Conservation (phyloP, 441 rosid genomes). For the Pelargonium myrrhifolium region DNA sequence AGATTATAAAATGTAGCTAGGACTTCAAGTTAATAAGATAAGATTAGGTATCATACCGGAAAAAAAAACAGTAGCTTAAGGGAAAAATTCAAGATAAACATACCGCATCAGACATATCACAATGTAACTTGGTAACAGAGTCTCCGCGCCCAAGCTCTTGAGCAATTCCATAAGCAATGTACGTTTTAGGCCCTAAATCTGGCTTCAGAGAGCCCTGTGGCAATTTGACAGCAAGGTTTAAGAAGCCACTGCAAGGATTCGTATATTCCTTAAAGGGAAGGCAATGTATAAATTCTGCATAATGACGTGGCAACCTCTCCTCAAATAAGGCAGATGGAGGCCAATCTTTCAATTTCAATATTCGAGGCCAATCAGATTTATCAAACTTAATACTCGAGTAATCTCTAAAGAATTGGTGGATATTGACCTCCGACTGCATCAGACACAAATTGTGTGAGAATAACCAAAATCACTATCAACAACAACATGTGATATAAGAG, state of each 20-base stretch:
- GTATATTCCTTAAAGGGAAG: slow-evolving; percentile 84
- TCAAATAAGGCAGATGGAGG: slow-evolving; percentile 60
- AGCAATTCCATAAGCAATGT: slow-evolving; percentile 69
- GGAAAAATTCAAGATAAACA: slow-evolving; percentile 6
- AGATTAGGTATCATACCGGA: too few relatives aligned
- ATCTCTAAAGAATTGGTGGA: slow-evolving; percentile 53
- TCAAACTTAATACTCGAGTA: slow-evolving; percentile 41
- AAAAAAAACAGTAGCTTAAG: background rate
- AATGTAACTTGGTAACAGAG: slow-evolving; percentile 91
- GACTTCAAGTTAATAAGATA: too few relatives aligned
- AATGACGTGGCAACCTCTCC: slow-evolving; percentile 61
- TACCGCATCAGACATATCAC: too few relatives aligned
- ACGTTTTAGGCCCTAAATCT: slow-evolving; percentile 91
- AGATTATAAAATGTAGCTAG: too few relatives aligned
- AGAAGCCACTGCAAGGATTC: slow-evolving; percentile 51
- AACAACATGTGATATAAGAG: too few relatives aligned
- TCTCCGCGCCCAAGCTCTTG: slow-evolving; percentile 90
- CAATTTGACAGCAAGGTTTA: slow-evolving; percentile 59
- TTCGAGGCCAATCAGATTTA: slow-evolving; percentile 37
- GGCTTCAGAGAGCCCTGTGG: slow-evolving; percentile 53
- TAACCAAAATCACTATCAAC: background rate
- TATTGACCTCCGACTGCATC: slow-evolving; percentile 45
- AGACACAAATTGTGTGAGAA: background rate
- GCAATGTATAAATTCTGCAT: slow-evolving; percentile 52
- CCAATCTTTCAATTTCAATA: slow-evolving; percentile 86